A percentile compares a stretch with the other conserved stretches of the same genome.
phyloP scores from a whole-genome alignment of 192 early-diverging fungal species.

The Coemansia pectinata region DNA sequence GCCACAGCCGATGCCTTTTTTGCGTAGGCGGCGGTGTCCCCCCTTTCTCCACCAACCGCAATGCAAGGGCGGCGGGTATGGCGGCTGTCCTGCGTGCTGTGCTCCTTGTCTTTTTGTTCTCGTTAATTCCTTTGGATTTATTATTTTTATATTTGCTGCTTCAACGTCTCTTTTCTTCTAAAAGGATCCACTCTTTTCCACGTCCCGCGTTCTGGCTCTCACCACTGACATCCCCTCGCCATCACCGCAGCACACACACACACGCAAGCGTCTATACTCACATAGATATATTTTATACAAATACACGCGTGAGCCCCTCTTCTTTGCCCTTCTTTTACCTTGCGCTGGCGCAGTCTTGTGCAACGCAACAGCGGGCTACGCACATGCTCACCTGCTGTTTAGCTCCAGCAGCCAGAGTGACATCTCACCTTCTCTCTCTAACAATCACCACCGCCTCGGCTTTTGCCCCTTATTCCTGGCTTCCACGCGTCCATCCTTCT shows the following conservation, averaged over 20 bases:
- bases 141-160: background rate
- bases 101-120: background rate
- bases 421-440: slow-evolving; percentile 33
- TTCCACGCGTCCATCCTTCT: background rate
- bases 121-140: background rate
- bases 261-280: background rate
- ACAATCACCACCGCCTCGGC: slow-evolving; percentile 26
- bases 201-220: background rate
- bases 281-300: background rate
- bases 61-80: background rate
- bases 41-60: background rate
- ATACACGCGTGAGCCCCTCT: background rate
- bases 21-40: background rate
- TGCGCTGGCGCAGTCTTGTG: slow-evolving; percentile 11
- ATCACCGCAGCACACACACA: slow-evolving; percentile 2
- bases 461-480: background rate
- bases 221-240: background rate
- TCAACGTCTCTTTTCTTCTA: background rate
- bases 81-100: slow-evolving; percentile 8
- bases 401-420: slow-evolving; percentile 34
- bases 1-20: background rate
- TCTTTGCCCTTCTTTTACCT: background rate
- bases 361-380: slow-evolving; percentile 8
- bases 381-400: slow-evolving; percentile 17
- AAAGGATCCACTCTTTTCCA: background rate